Evolutionary conservation across 2,329 filamentous ascomycete species (phyloP).

Genomic region (Fusarium anthophilum): DNA sequence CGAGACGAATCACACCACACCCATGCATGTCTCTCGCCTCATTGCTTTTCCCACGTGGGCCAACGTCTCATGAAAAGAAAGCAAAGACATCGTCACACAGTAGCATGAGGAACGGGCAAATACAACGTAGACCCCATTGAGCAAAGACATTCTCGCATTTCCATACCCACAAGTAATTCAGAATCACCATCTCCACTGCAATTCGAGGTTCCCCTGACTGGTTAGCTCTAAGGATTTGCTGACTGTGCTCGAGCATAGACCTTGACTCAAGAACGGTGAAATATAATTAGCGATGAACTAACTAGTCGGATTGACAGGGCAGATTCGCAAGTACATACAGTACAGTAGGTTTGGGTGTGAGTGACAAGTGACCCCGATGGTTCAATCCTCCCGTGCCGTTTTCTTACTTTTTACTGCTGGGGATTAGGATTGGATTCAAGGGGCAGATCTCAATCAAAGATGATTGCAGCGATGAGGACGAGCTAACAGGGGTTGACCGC

Average conservation of each 20-base stretch:
- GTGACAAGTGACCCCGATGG: background rate
- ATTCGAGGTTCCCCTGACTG: conserved; percentile 5
- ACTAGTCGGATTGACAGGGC: background rate
- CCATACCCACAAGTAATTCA: conserved; percentile 18
- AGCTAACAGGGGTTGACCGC: conserved; percentile 13
- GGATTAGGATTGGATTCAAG: background rate
- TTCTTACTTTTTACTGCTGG: background rate
- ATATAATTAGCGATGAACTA: conserved; percentile 10
- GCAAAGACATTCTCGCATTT: background rate
- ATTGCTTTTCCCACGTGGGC: conserved; percentile 20
- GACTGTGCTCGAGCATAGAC: background rate
- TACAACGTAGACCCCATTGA: background rate
- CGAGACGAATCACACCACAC: background rate
- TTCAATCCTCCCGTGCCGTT: conserved; percentile 5
- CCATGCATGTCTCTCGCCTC: background rate
- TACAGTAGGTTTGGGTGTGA: background rate
- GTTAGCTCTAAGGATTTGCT: background rate
- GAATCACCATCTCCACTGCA: conserved; percentile 8
- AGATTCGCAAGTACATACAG: background rate
- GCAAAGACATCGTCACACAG: conserved; percentile 14
- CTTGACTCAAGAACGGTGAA: conserved; percentile 19
- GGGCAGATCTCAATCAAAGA: conserved; percentile 36
- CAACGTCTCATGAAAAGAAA: conserved; percentile 12
- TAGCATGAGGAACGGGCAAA: background rate
- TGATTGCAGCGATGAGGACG: conserved; percentile 1